These are phyloP conservation scores for Dysphania ambrosioides DNA, from an alignment of 148 eudicot species.

Conservation along the genomic window DNA sequence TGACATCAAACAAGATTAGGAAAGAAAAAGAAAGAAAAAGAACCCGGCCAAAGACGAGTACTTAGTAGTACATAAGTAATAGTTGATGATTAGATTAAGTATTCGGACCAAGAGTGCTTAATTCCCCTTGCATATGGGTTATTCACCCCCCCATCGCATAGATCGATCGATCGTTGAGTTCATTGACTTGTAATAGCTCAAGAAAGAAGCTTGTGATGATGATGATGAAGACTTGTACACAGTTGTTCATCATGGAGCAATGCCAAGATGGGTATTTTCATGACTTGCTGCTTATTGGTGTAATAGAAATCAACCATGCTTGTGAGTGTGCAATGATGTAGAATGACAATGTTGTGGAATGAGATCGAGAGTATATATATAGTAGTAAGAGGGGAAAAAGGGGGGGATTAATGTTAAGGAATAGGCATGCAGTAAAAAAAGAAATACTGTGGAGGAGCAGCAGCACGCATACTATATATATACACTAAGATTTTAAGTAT, in stretches of 20 bases:
- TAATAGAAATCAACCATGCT: not conserved
- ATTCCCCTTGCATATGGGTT: constrained; percentile 10
- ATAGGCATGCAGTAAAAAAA: constrained; percentile 4
- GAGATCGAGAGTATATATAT: not conserved
- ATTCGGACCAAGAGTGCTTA: constrained; percentile 12
- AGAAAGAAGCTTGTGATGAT: not conserved
- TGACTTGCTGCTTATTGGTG: not conserved
- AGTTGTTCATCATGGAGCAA: not conserved
- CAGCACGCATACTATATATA: not conserved
- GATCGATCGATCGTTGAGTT: not conserved
- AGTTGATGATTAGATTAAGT: not conserved
- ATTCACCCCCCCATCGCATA: not conserved
- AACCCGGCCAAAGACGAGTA: not conserved
- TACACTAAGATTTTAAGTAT: not conserved
- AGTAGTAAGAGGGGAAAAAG: not conserved
- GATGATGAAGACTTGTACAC: not conserved
- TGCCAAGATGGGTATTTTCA: not conserved
- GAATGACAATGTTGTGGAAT: not conserved
- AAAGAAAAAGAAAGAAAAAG: not conserved
- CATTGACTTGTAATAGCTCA: not conserved
- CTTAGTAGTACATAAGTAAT: not conserved
- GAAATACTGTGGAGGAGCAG: not conserved
- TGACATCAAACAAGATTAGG: not conserved
- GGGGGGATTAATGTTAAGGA: not conserved
- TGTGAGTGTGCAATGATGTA: too few relatives aligned